Evolutionary conservation across 2,329 filamentous ascomycete genomes (phyloP).

Genomic region (Monosporascus sp.): DNA sequence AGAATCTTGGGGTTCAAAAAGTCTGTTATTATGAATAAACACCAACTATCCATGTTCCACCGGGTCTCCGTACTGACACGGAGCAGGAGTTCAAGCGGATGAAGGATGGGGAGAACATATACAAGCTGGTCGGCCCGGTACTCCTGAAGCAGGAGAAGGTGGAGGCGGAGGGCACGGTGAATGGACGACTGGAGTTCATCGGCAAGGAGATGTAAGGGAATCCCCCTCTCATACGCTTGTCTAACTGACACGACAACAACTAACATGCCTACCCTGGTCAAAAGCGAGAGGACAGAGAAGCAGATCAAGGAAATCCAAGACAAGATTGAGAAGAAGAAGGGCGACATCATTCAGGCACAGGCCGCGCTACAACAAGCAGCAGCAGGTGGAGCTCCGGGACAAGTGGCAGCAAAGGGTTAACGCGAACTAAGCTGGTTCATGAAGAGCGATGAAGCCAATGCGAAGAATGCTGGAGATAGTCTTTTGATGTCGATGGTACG

Average conservation of each 20-base stretch:
- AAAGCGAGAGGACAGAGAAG: constrained; percentile 32
- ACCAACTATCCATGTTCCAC: neutral
- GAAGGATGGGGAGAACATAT: constrained; percentile 80
- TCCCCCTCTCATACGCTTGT: neutral
- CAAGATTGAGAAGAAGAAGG: constrained; percentile 55
- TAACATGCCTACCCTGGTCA: neutral
- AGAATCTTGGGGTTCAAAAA: constrained; percentile 84
- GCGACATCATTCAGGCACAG: constrained; percentile 54
- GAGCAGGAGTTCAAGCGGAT: constrained; percentile 74
- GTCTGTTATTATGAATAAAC: constrained; percentile 36
- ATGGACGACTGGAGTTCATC: constrained; percentile 87
- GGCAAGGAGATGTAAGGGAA: constrained; percentile 77
- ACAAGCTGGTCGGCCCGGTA: constrained; percentile 91
- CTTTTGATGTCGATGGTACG: no score
- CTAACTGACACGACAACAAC: neutral
- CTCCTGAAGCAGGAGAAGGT: constrained; percentile 89
- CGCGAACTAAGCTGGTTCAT: neutral
- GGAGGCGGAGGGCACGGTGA: constrained; percentile 86
- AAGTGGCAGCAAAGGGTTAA: constrained; percentile 22
- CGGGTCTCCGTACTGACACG: neutral
- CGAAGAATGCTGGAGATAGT: no score
- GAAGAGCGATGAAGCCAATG: neutral
- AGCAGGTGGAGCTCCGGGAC: constrained; percentile 25
- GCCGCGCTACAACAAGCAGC: constrained; percentile 41
- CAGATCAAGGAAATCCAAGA: constrained; percentile 52